Evolutionary conservation across 2,329 filamentous ascomycete species (phyloP), one percentile per base, ranked within the genome.

Genomic region (Sordariomycetes sp.): DNA sequence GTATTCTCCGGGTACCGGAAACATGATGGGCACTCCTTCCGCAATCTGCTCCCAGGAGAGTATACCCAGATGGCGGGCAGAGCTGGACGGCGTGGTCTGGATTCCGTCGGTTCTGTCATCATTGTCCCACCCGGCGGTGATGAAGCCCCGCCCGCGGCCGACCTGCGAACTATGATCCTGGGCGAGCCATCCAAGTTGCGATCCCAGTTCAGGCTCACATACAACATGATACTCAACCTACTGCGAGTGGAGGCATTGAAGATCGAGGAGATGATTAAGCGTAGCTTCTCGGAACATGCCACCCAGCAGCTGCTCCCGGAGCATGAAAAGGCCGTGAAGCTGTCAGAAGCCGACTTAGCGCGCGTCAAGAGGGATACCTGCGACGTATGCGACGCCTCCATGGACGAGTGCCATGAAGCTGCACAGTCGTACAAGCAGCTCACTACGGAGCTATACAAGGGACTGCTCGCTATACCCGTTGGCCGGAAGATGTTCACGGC

Each of bases 261-360:
- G 75, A 97, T 99, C 65, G 94, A 99, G 70, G 94, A 99, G 73
- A 99, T 99, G 94, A 99, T 99, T 77, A 99, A 99, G 79, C 88
- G 94, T 63, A 97, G 92, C 70, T 99, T 99, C 77, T 97, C 93
- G 57, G 94, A 99, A 71, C 94, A 99, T 72, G 93, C 93, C 25
- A 97, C 93, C 0, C 94, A 99, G 68, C 92, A 95, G 61, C 74
- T 97, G 14, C 77, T 97, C 1, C 94, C 94, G 0, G 92, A 97
- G 71, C 93, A 97, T 65, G 92, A 99, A 72, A 96, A 96, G 71
- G 88, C 91, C 59, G 90, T 99, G 61, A 91, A 93, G 69, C 65
- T 96, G 2, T 95, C 92, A 0, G 92, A 99, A 70, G 92, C 90
- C 3, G 93, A 95, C 73, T 74, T 99, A 59, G 90, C 86, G 58